A percentile compares a stretch with the other conserved stretches of the same genome.
Conservation (phyloP, 169 alveolate species). For the Plasmodium gonderi region DNA sequence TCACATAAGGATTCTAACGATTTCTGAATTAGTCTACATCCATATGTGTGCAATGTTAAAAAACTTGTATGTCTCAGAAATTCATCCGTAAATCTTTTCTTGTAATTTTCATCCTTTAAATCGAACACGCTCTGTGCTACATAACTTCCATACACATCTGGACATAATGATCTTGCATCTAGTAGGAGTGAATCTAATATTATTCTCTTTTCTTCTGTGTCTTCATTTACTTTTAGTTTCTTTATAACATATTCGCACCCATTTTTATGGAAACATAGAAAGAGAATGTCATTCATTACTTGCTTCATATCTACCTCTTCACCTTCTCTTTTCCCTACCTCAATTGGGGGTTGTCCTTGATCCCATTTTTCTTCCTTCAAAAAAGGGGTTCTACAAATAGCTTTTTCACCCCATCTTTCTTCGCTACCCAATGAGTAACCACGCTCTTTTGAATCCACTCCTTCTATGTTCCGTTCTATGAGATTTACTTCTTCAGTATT, state of each 20-base stretch:
- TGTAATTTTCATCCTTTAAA: slow-evolving; percentile 45
- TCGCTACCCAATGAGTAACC: too few species aligned
- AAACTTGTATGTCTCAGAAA: slow-evolving; percentile 33
- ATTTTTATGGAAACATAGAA: slow-evolving; percentile 62
- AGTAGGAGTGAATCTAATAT: slow-evolving; percentile 50
- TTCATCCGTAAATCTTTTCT: slow-evolving; percentile 50
- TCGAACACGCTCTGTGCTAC: slow-evolving; percentile 74
- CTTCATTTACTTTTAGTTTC: slow-evolving; percentile 40
- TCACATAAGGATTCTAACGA: slow-evolving; percentile 47
- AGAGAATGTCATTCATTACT: slow-evolving; percentile 50
- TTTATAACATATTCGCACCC: slow-evolving; percentile 69
- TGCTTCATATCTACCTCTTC: neutral
- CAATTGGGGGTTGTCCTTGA: too few species aligned
- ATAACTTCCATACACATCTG: slow-evolving; percentile 71
- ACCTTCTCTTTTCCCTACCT: too few species aligned
- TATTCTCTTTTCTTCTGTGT: slow-evolving; percentile 33
- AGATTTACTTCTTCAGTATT: too few species aligned
- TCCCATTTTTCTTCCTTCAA: too few species aligned
- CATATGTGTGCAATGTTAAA: slow-evolving; percentile 67
- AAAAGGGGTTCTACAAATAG: too few species aligned
- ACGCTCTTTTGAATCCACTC: too few species aligned
- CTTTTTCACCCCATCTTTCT: too few species aligned
- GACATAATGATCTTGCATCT: slow-evolving; percentile 49
- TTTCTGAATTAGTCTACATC: slow-evolving; percentile 73
- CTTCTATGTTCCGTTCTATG: too few species aligned